Conservation (phyloP, 2,329 filamentous ascomycete genomes). For the Fusarium buxicola region DNA sequence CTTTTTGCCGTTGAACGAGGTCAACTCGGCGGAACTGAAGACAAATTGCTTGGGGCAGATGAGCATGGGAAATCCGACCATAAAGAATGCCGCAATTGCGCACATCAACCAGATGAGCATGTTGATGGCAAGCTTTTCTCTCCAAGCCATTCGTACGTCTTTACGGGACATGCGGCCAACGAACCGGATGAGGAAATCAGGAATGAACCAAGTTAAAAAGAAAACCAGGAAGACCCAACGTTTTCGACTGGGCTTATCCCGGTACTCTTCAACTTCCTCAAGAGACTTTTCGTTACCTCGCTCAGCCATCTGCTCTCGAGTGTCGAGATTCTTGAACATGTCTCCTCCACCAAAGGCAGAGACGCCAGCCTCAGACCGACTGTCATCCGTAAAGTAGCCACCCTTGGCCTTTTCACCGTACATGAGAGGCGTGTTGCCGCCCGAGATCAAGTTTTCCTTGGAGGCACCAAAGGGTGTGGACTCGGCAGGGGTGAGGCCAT, state of each 20-base stretch:
- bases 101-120: slow-evolving; percentile 95
- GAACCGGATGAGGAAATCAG: slow-evolving; percentile 82
- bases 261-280: slow-evolving; percentile 88
- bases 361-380: slow-evolving; percentile 88
- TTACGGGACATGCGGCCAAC: slow-evolving; percentile 90
- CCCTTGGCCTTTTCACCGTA: slow-evolving; percentile 80
- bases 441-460: slow-evolving; percentile 68
- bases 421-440: slow-evolving; percentile 67
- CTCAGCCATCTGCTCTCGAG: slow-evolving; percentile 92
- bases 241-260: slow-evolving; percentile 82
- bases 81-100: slow-evolving; percentile 83
- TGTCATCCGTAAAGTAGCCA: slow-evolving; percentile 90
- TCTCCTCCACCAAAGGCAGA: slow-evolving; percentile 94
- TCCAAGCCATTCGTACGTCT: slow-evolving; percentile 92
- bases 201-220: slow-evolving; percentile 85
- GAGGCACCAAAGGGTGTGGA: slow-evolving; percentile 72
- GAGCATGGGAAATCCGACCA: slow-evolving; percentile 85
- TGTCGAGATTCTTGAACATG: slow-evolving; percentile 98
- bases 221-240: slow-evolving; percentile 91
- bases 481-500: slow-evolving; percentile 68
- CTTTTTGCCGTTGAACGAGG: slow-evolving; percentile 77
- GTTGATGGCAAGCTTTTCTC: slow-evolving; percentile 98
- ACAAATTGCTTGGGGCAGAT: slow-evolving; percentile 95
- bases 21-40: slow-evolving; percentile 81
- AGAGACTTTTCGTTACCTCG: slow-evolving; percentile 92